Evolutionary conservation across 139 green algal genomes (phyloP).

Genomic region (Asterochloris sp.): DNA sequence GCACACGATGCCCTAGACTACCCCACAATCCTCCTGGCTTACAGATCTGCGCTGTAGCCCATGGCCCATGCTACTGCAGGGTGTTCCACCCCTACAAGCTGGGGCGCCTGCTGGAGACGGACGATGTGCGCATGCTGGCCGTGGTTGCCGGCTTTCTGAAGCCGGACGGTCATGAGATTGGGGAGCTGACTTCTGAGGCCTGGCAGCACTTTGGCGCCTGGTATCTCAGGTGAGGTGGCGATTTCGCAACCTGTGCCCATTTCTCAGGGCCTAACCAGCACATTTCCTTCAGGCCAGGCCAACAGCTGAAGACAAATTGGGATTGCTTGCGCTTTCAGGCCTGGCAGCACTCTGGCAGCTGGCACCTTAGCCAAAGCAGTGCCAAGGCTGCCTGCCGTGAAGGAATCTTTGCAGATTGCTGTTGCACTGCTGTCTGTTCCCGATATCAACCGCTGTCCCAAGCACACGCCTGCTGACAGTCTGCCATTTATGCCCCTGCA

Average conservation of each 20-base stretch:
- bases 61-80: constrained; percentile 5
- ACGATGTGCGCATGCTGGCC: constrained; percentile 23
- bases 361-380: too few relatives aligned
- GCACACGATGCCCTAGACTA: too few relatives aligned
- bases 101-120: constrained; percentile 3
- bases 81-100: constrained; percentile 14
- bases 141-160: constrained; percentile 20
- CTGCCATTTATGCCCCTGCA: neutral
- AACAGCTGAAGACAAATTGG: too few relatives aligned
- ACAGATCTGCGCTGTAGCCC: neutral
- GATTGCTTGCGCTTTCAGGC: too few relatives aligned
- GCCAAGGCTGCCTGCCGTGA: too few relatives aligned
- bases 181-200: constrained; percentile 1
- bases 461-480: neutral
- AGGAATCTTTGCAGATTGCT: too few relatives aligned
- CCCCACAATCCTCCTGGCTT: too few relatives aligned
- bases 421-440: too few relatives aligned
- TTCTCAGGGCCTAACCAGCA: too few relatives aligned
- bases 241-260: too few relatives aligned
- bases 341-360: too few relatives aligned
- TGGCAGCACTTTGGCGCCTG: constrained; percentile 14
- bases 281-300: too few relatives aligned
- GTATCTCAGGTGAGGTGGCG: neutral
- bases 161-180: neutral
- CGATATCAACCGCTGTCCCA: neutral